Evolutionary conservation across 2,329 filamentous ascomycete species (phyloP).

Genomic region (Talaromyces sp.): DNA sequence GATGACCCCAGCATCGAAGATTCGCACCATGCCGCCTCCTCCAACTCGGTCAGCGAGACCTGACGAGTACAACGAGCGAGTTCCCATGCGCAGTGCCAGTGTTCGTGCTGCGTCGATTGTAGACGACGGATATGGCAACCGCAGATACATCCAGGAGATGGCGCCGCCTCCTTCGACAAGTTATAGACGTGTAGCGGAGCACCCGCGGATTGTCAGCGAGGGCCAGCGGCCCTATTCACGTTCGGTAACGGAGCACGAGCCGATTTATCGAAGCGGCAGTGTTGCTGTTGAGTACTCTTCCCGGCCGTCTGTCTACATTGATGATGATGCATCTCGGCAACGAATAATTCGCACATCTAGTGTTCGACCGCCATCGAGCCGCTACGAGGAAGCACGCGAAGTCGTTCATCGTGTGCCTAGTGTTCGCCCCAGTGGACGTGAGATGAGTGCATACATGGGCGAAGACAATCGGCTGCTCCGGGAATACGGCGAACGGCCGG

Average conservation of each 20-base stretch:
- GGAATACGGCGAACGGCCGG: constrained; percentile 43
- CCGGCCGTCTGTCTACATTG: constrained; percentile 42
- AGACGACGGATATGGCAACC: constrained; percentile 35
- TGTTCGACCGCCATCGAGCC: constrained; percentile 47
- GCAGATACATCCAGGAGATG: constrained; percentile 40
- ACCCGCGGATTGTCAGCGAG: constrained; percentile 22
- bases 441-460: constrained; percentile 38
- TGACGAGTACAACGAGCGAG: constrained; percentile 30
- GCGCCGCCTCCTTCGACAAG: constrained; percentile 35
- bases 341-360: constrained; percentile 53
- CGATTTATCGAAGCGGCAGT: constrained; percentile 32
- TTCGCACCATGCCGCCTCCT: constrained; percentile 27
- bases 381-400: constrained; percentile 39
- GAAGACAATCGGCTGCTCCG: constrained; percentile 33
- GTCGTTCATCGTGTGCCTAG: constrained; percentile 35
- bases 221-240: constrained; percentile 28
- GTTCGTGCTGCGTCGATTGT: constrained; percentile 37
- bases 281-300: constrained; percentile 37
- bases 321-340: constrained; percentile 60
- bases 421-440: constrained; percentile 37
- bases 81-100: constrained; percentile 24
- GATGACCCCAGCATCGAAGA: constrained; percentile 37
- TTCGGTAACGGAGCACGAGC: constrained; percentile 27
- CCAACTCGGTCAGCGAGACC: constrained; percentile 24
- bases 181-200: constrained; percentile 37